Conservation (phyloP, 768 basidiomycete species). For the Podaxis sp. region DNA sequence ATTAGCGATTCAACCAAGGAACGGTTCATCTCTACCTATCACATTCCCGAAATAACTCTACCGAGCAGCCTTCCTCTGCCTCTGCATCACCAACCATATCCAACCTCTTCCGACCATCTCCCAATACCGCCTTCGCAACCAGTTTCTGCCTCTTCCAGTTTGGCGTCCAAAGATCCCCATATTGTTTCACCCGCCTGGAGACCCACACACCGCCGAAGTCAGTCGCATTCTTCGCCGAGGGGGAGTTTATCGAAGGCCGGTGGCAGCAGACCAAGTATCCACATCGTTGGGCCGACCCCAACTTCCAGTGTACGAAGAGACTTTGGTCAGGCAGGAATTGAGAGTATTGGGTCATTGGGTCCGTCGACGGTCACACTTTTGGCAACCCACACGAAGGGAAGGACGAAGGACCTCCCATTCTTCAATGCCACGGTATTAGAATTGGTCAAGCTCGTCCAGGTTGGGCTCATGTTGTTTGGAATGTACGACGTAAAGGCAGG, state of each 20-base stretch:
- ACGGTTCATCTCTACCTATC: constrained; percentile 70
- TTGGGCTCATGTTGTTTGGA: constrained; percentile 69
- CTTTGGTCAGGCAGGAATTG: neutral
- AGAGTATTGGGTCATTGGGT: neutral
- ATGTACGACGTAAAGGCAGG: constrained; percentile 37
- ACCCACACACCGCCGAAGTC: constrained; percentile 19
- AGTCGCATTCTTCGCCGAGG: constrained; percentile 18
- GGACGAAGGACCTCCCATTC: constrained; percentile 34
- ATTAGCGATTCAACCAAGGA: constrained; percentile 75
- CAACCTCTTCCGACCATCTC: constrained; percentile 34
- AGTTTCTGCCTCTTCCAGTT: constrained; percentile 19
- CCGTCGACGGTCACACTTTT: neutral
- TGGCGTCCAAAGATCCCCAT: neutral
- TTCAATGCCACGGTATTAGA: constrained; percentile 73
- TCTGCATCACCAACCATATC: neutral
- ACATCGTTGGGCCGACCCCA: constrained; percentile 15
- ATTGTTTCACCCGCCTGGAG: constrained; percentile 17
- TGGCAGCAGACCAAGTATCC: constrained; percentile 12
- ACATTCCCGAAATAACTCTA: constrained; percentile 10
- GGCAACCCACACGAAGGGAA: constrained; percentile 14
- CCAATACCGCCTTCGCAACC: constrained; percentile 33
- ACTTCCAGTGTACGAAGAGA: constrained; percentile 12
- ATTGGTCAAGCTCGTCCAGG: constrained; percentile 73
- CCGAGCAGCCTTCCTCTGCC: constrained; percentile 9
- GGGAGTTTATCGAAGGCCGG: constrained; percentile 16